These are phyloP conservation scores for Fusarium staphyleae DNA, from an alignment of 2,329 filamentous ascomycete genomes.

Conservation along the genomic window DNA sequence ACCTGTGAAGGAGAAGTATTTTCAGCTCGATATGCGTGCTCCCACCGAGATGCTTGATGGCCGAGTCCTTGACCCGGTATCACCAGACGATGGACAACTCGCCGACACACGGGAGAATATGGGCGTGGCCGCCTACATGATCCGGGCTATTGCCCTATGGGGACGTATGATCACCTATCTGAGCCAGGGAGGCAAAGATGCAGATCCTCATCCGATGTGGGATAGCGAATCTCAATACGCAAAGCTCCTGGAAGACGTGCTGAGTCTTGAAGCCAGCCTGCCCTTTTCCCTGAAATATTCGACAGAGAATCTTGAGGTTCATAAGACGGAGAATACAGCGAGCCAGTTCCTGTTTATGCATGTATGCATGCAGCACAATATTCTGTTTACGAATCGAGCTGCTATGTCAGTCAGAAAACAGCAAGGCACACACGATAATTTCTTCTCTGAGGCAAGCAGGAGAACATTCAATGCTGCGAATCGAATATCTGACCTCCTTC, in stretches of 20 bases:
- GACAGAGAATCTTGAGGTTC: slow-evolving; percentile 81
- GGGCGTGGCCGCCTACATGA: slow-evolving; percentile 91
- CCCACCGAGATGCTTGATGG: slow-evolving; percentile 85
- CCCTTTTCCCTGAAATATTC: slow-evolving; percentile 78
- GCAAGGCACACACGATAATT: slow-evolving; percentile 76
- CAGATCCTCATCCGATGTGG: slow-evolving; percentile 82
- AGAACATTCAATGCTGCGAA: slow-evolving; percentile 85
- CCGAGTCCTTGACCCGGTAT: slow-evolving; percentile 67
- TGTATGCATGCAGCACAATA: slow-evolving; percentile 86
- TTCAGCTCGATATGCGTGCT: slow-evolving; percentile 88
- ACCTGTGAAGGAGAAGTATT: slow-evolving; percentile 88
- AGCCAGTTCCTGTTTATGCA: slow-evolving; percentile 95
- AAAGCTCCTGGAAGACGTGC: slow-evolving; percentile 72
- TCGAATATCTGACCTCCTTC: slow-evolving; percentile 82
- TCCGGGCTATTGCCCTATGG: slow-evolving; percentile 86
- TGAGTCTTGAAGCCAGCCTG: slow-evolving; percentile 72
- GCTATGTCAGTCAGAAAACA: slow-evolving; percentile 75
- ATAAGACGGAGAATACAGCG: slow-evolving; percentile 82
- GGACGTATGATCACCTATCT: slow-evolving; percentile 88
- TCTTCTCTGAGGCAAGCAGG: slow-evolving; percentile 76
- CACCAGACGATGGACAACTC: slow-evolving; percentile 68
- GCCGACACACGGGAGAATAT: slow-evolving; percentile 80
- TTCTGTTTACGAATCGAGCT: slow-evolving; percentile 89
- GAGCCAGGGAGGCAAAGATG: slow-evolving; percentile 86
- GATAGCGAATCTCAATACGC: slow-evolving; percentile 78